Percentiles rank a stretch among this genome's conserved stretches.
Evolutionary conservation across 768 basidiomycete genomes (phyloP).

Genomic region (Porphyrellus cyaneotinctus): DNA sequence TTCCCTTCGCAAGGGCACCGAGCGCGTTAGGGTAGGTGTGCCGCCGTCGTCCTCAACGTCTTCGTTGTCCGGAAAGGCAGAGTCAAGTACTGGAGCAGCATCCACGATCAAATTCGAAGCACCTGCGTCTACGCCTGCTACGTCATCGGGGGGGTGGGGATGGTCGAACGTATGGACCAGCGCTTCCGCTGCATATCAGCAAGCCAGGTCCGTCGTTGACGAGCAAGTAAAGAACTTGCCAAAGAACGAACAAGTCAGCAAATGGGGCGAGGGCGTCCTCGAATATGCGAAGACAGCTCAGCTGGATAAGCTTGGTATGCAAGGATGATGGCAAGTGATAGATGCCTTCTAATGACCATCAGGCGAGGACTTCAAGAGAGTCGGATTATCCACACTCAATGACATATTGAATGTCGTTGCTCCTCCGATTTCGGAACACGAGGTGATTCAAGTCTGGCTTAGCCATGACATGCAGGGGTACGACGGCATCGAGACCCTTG

Average conservation of each 20-base stretch:
- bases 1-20: constrained; percentile 67
- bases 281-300: constrained; percentile 88
- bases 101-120: constrained; percentile 19
- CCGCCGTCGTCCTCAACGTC: constrained; percentile 40
- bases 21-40: constrained; percentile 65
- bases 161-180: constrained; percentile 90
- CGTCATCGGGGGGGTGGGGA: constrained; percentile 52
- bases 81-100: constrained; percentile 26
- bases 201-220: constrained; percentile 84
- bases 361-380: constrained; percentile 89
- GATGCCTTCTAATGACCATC: constrained; percentile 4
- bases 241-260: constrained; percentile 81
- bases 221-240: constrained; percentile 89
- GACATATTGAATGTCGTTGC: constrained; percentile 96
- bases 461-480: constrained; percentile 97
- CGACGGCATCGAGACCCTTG: constrained; percentile 91
- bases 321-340: constrained; percentile 17
- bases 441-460: constrained; percentile 94
- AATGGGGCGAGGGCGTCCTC: constrained; percentile 82
- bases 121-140: constrained; percentile 11
- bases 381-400: constrained; percentile 82
- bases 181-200: constrained; percentile 81
- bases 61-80: constrained; percentile 36
- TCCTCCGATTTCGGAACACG: constrained; percentile 96
- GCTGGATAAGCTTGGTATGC: constrained; percentile 82